phyloP scores from a whole-genome alignment of 176 grass and related monocot genomes.

The Cymbopogon citratus region DNA sequence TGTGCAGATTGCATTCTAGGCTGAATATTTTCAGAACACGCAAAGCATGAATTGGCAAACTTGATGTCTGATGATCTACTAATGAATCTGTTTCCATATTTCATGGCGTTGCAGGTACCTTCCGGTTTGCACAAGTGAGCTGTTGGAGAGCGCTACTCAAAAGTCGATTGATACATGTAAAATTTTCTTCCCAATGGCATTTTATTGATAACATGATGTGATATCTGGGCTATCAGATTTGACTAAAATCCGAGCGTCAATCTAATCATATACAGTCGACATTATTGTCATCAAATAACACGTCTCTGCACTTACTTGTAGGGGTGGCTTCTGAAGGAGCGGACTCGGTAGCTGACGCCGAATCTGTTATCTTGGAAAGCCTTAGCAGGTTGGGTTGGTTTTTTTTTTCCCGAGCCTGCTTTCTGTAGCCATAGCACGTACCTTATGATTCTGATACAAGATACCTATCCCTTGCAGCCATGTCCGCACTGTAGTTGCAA shows the following conservation, averaged over 20 bases:
- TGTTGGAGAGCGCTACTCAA: conserved; percentile 70
- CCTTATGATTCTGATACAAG: background rate
- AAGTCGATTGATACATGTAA: conserved; percentile 79
- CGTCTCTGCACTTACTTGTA: conserved; percentile 47
- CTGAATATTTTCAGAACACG: background rate
- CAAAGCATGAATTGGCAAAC: background rate
- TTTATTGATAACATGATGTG: background rate
- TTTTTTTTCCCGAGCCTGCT: background rate
- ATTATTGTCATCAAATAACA: conserved; percentile 22
- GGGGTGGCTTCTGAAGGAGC: conserved; percentile 73
- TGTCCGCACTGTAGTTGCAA: conserved; percentile 73
- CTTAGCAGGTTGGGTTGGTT: conserved; percentile 61
- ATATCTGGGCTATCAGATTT: background rate
- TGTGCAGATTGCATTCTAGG: background rate
- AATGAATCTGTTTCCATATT: background rate
- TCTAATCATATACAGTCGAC: background rate
- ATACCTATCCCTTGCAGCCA: conserved; percentile 40
- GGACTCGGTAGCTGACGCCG: conserved; percentile 68
- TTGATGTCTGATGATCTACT: background rate
- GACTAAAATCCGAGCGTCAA: background rate
- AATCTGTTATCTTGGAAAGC: conserved; percentile 76
- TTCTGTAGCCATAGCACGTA: background rate
- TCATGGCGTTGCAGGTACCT: conserved; percentile 54
- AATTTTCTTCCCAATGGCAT: background rate
- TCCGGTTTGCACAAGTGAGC: conserved; percentile 74